These are phyloP conservation scores for Boletales sp. DNA, from an alignment of 768 basidiomycete genomes.

Conservation along the genomic window DNA sequence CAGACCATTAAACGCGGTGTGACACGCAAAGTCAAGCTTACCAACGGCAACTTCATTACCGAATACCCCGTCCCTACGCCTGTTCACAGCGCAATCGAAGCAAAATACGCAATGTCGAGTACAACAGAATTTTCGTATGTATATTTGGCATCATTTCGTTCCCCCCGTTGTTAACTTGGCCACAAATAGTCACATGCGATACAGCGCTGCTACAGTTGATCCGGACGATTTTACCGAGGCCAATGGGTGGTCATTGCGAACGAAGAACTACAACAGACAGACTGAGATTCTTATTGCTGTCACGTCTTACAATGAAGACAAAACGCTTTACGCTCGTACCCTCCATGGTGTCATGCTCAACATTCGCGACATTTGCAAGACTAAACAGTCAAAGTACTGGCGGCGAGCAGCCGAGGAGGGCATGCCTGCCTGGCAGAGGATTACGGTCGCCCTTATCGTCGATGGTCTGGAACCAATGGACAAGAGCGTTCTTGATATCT, in stretches of 20 bases:
- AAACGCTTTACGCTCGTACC: constrained; percentile 85
- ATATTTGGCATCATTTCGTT: background rate
- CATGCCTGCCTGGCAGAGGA: constrained; percentile 84
- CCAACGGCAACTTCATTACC: constrained; percentile 87
- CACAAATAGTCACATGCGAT: constrained; percentile 72
- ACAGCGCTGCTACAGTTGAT: constrained; percentile 88
- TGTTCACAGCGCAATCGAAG: constrained; percentile 77
- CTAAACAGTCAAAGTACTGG: constrained; percentile 93
- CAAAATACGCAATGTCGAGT: constrained; percentile 65
- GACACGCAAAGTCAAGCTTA: constrained; percentile 92
- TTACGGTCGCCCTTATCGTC: constrained; percentile 84
- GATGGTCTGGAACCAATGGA: constrained; percentile 96
- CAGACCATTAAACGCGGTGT: constrained; percentile 92
- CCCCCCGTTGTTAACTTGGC: background rate
- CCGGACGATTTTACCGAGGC: constrained; percentile 83
- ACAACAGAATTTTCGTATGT: constrained; percentile 90
- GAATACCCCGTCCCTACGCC: constrained; percentile 88
- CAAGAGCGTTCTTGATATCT: constrained; percentile 85
- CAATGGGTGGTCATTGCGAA: constrained; percentile 80
- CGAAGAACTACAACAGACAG: constrained; percentile 80
- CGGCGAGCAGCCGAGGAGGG: constrained; percentile 78
- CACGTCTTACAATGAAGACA: constrained; percentile 92
- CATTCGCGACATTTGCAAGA: constrained; percentile 96
- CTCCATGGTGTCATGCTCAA: constrained; percentile 97
- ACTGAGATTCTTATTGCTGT: constrained; percentile 95